Evolutionary conservation across 345 rosid species (phyloP).

Genomic region (Hirschfeldia incana): DNA sequence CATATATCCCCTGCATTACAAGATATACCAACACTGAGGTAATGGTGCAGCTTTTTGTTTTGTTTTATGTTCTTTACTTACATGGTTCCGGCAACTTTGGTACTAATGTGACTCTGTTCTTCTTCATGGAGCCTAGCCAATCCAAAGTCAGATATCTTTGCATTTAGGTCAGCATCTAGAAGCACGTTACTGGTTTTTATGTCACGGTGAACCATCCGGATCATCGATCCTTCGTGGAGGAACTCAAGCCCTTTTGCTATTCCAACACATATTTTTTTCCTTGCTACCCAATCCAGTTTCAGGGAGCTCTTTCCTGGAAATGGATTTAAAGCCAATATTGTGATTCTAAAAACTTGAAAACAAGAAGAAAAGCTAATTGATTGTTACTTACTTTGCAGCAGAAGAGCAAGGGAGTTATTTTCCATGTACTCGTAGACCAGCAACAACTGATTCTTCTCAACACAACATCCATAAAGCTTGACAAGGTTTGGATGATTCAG

Average conservation of each 20-base stretch:
- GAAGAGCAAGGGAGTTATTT: constrained; percentile 44
- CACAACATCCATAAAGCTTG: neutral
- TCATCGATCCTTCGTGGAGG: constrained; percentile 59
- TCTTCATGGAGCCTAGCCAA: constrained; percentile 57
- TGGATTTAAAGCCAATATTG: neutral
- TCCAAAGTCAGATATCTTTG: constrained; percentile 74
- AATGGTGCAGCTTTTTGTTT: neutral
- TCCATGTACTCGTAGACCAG: constrained; percentile 50
- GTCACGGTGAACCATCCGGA: constrained; percentile 66
- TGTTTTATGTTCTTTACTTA: neutral
- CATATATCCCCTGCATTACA: constrained; percentile 41
- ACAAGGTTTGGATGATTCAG: constrained; percentile 6
- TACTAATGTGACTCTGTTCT: constrained; percentile 57
- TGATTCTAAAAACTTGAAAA: neutral
- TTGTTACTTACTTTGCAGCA: constrained; percentile 22
- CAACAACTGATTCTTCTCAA: constrained; percentile 40
- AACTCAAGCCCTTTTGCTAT: constrained; percentile 64
- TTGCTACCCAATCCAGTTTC: constrained; percentile 50
- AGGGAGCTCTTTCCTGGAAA: neutral
- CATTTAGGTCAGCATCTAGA: constrained; percentile 50
- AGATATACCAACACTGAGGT: neutral
- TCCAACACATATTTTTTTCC: constrained; percentile 57
- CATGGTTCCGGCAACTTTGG: constrained; percentile 70
- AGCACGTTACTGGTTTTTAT: constrained; percentile 64
- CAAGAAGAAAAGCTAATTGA: neutral